A percentile compares a stretch with the other conserved stretches of the same genome.
Conservation (phyloP, 73 alveolate species). For the Paramecium biaurelia region DNA sequence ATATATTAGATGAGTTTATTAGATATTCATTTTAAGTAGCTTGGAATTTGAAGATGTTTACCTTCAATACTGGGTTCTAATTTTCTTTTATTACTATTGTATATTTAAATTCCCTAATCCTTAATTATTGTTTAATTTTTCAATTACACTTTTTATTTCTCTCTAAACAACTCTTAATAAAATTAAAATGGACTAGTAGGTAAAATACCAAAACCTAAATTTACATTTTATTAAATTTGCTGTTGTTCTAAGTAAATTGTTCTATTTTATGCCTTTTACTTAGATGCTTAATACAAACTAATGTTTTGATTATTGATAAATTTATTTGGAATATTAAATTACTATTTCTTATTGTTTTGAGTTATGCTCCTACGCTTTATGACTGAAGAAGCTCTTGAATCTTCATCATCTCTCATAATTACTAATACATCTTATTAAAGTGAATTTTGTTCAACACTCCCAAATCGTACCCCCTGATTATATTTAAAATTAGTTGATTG, state of each 20-base stretch:
- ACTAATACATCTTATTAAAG: slow-evolving; percentile 30
- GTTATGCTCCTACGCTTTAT: neutral
- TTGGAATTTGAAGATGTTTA: neutral
- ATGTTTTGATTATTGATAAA: neutral
- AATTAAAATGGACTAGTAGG: neutral
- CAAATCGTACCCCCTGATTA: neutral
- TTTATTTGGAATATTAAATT: neutral
- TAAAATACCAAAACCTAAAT: neutral
- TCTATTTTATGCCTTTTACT: neutral
- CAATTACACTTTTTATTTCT: neutral
- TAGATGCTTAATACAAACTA: neutral
- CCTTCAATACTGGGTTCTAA: neutral
- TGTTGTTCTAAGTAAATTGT: neutral
- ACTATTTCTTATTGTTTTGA: neutral
- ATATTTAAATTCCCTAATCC: neutral
- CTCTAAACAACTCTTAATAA: neutral
- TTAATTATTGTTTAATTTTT: slow-evolving; percentile 1
- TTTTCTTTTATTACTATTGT: neutral
- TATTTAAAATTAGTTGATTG: neutral
- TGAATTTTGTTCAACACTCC: neutral
- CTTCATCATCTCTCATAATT: neutral
- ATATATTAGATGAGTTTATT: neutral
- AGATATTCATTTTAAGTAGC: neutral
- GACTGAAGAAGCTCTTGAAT: neutral
- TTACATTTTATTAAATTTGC: neutral